Base-by-base conservation (phyloP, 176 grass and related monocot genomes). In the Cymbopogon citratus region DNA sequence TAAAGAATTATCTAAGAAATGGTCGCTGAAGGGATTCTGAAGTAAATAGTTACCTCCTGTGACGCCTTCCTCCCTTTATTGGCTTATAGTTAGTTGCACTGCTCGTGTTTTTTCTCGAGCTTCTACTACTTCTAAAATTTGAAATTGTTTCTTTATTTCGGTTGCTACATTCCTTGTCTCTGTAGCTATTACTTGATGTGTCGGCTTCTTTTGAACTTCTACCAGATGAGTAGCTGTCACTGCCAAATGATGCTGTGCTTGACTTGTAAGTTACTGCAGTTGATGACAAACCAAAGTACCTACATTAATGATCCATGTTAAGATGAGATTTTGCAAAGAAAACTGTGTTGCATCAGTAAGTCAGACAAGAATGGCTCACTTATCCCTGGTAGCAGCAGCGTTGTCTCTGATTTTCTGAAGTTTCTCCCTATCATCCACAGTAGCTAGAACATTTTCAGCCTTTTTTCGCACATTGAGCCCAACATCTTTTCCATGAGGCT, bases 391-490 rank as follows among this genome's bases (percentile, higher is more conserved):
- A 16, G 88, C 65, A 23, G 83, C 70, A 31, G 86, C 90, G 76
- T 94, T 94, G 24, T 92, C 82, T 69, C 90, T 83, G 69, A 87
- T 71, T 85, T 94, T 66, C 46, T 89, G 77, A 80, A 97, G 80
- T 74, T 86, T 98, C 11, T 98, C 92, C 80, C 87, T 84, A 70
- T 98, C 83, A 40, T 98, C 91, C 41, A 98, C 64, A 38, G 87
- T 78, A 35, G 84, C 71, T 65, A 91, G 82, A 79, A 98, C 67
- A 80, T 25, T 71, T 71, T 98, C 87, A 3, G 90, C 79, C 69
- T 98, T 94, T 85, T 83, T 94, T 31, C 92, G 89, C 48, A 98
- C 90, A 12, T 87, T 91, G 63, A 88, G 83, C 25, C 92, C 92
- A 24, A 82, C 69, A 68, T 98, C 95, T 78, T 89, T 90, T 85